Evolutionary conservation across 225 moss, liverwort and hornwort genomes (phyloP), one percentile per base, ranked within the genome.

Genomic region (Sphagnum contortum): DNA sequence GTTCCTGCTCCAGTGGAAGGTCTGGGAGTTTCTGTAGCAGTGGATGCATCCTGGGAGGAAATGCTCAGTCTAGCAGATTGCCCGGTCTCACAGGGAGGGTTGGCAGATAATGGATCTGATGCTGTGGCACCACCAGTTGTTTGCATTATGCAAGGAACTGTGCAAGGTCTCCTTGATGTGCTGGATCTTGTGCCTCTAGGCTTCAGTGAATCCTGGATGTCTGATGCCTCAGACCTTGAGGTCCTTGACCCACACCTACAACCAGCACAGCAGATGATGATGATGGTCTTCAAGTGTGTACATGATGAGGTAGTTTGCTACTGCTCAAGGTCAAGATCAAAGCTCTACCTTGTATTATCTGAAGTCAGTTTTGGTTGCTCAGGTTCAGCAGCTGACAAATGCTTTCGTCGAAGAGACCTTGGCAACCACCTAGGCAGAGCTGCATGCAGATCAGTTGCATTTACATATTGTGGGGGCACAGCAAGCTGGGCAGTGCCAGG

Each of bases 401-500:
- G 29, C 29, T 29, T 29, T 29, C 1, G 63, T 47, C 50, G 63
- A 64, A 12, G 63, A 47, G 63, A 12, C n/a, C 12, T 64, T 8
- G 63, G 49, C 12, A 50, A 48, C 63, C 63, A 9, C 48, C 48
- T 48, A 12, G 63, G 63, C 63, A 64, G 14, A 10, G 48, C 63
- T 48, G 47, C 48, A 50, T 13, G 50, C 49, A 64, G n/a, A 4
- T 64, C 49, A 12, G 63, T 64, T 8, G 49, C 63, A 44, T 50
- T 49, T 48, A 64, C 48, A 14, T 64, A 64, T 50, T 64, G 63
- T 12, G 63, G 63, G n/a, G 63, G 63, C 11, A 64, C 63, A 12
- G 63, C 63, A 48, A 64, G 14, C n/a, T 12, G 11, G 63, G 63
- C 63, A 48, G 48, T 64, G 7, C 49, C 49, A 8, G 63, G 63